Evolutionary conservation across 106 monocot species (phyloP).

Genomic region (Triglochin maritima): DNA sequence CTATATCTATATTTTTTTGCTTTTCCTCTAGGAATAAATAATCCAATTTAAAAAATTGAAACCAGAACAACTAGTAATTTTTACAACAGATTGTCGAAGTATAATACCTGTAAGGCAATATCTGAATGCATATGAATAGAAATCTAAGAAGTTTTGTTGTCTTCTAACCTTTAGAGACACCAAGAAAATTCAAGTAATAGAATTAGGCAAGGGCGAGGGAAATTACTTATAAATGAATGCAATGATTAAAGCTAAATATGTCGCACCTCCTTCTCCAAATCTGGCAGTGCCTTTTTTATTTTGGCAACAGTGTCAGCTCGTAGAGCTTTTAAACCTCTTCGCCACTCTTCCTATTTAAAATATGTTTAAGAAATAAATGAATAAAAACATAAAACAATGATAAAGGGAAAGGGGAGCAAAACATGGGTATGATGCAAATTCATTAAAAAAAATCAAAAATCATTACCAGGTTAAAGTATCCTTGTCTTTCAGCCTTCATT

Average conservation of each 20-base stretch:
- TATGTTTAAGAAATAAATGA: not conserved
- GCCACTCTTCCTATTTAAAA: constrained; percentile 68
- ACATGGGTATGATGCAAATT: not conserved
- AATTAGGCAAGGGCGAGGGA: not conserved
- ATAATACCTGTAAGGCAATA: constrained; percentile 81
- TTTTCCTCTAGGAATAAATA: constrained; percentile 55
- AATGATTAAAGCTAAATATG: constrained; percentile 44
- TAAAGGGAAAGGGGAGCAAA: not conserved
- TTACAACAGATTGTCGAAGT: not conserved
- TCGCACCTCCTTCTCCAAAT: constrained; percentile 62
- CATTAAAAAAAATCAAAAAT: not conserved
- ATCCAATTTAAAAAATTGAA: not conserved
- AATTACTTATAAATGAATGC: not conserved
- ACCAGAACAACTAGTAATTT: not conserved
- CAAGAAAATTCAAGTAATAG: not conserved
- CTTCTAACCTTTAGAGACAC: constrained; percentile 43
- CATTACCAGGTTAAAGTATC: constrained; percentile 71
- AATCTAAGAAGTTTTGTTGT: constrained; percentile 61
- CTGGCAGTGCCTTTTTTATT: constrained; percentile 62
- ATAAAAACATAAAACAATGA: not conserved
- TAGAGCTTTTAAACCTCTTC: constrained; percentile 59
- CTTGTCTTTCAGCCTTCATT: constrained; percentile 82
- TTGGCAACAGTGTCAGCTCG: constrained; percentile 62
- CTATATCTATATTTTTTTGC: constrained; percentile 85
- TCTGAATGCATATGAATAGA: constrained; percentile 77